Conservation (phyloP, 2,329 filamentous ascomycete species). For the Aspergillus sp. region DNA sequence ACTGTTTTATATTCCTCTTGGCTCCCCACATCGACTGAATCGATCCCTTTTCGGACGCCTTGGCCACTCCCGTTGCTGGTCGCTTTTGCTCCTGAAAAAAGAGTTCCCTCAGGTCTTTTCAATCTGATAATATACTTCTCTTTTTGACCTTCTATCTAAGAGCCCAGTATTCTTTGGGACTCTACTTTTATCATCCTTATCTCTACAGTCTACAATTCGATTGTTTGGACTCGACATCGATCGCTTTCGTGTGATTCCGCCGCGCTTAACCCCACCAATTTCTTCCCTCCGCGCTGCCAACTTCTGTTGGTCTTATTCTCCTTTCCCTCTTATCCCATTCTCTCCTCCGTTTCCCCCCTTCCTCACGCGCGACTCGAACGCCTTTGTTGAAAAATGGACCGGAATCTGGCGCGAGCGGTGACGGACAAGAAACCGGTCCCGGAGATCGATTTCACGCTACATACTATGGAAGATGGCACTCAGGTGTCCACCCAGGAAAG, state of each 20-base stretch:
- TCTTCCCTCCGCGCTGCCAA: conserved; percentile 6
- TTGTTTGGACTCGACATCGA: background rate
- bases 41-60: background rate
- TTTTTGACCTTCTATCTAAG: too few relatives aligned
- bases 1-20: background rate
- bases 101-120: background rate
- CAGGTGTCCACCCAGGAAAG: conserved; percentile 94
- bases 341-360: conserved; percentile 1
- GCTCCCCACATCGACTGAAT: background rate
- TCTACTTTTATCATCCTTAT: background rate
- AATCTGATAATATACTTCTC: background rate
- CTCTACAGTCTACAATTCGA: background rate
- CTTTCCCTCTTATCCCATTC: background rate
- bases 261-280: conserved; percentile 17
- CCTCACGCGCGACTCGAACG: conserved; percentile 3
- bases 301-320: background rate
- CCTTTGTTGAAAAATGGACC: conserved; percentile 32
- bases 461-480: conserved; percentile 94
- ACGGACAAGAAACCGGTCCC: conserved; percentile 90
- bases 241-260: conserved; percentile 8
- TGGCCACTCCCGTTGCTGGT: background rate
- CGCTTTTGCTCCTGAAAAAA: background rate
- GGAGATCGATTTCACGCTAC: conserved; percentile 97
- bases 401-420: conserved; percentile 72
- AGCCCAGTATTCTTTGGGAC: background rate